These are phyloP conservation scores for Anethum foeniculum DNA, from an alignment of 140 eudicot species.

Conservation along the genomic window DNA sequence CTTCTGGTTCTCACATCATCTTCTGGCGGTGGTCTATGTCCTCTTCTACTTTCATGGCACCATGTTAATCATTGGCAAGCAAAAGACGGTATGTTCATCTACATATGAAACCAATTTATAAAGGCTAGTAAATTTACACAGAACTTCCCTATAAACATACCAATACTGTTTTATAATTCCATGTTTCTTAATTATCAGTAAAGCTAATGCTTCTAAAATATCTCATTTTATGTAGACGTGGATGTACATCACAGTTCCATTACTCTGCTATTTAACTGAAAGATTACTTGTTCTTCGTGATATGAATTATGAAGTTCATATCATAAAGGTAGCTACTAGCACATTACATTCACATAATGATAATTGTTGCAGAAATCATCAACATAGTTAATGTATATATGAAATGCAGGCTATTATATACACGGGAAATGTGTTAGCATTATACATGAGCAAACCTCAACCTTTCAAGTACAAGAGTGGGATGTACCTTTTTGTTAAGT, in stretches of 20 bases:
- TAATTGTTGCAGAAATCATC: background rate
- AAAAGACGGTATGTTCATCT: conserved; percentile 58
- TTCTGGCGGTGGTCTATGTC: conserved; percentile 60
- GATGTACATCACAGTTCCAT: conserved; percentile 72
- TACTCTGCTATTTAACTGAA: conserved; percentile 52
- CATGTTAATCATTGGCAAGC: conserved; percentile 51
- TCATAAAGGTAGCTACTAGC: conserved; percentile 44
- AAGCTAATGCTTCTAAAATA: background rate
- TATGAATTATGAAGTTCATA: conserved; percentile 36
- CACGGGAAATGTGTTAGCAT: conserved; percentile 74
- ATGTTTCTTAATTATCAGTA: background rate
- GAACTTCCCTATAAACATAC: background rate
- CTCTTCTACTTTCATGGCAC: conserved; percentile 68
- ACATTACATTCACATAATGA: background rate
- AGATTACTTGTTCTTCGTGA: conserved; percentile 52
- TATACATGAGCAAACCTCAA: conserved; percentile 82
- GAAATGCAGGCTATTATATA: conserved; percentile 70
- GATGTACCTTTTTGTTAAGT: conserved; percentile 89
- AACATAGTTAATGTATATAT: background rate
- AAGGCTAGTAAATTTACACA: background rate
- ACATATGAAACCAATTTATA: background rate
- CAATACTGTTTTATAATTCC: background rate
- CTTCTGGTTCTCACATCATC: conserved; percentile 94
- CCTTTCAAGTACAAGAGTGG: conserved; percentile 93
- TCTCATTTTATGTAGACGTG: conserved; percentile 52